Evolutionary conservation across 305 asterid species (phyloP).

Genomic region (Fraxinus sp.): DNA sequence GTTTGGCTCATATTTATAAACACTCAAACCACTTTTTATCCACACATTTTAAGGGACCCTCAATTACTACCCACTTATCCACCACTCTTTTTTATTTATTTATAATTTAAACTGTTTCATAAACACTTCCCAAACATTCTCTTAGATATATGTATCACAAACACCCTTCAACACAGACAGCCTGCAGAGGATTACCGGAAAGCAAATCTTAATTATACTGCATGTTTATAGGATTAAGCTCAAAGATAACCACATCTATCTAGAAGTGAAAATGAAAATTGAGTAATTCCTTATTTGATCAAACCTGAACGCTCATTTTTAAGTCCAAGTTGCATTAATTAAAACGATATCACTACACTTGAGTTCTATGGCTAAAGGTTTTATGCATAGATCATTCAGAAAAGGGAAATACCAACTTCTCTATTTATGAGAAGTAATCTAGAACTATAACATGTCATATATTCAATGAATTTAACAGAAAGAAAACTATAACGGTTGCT

Average conservation of each 20-base stretch:
- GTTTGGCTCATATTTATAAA: background rate
- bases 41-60: background rate
- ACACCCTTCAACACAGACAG: background rate
- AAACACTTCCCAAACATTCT: background rate
- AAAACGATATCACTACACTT: background rate
- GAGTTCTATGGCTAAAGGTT: background rate
- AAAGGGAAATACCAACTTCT: background rate
- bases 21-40: background rate
- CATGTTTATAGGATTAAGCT: background rate
- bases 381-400: background rate
- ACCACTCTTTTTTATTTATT: background rate
- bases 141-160: background rate
- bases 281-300: background rate
- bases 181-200: background rate
- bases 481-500: background rate
- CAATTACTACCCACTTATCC: background rate
- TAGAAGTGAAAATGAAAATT: background rate
- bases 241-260: background rate
- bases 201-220: background rate
- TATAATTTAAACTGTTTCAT: too few relatives aligned
- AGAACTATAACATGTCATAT: background rate
- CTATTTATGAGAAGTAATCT: background rate
- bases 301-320: background rate
- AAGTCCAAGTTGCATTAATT: background rate
- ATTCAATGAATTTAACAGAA: background rate